Evolutionary conservation across 1,284 basidiomycete genomes (phyloP), one percentile per base, ranked within the genome.

Genomic region (Psilocybe mexicana): DNA sequence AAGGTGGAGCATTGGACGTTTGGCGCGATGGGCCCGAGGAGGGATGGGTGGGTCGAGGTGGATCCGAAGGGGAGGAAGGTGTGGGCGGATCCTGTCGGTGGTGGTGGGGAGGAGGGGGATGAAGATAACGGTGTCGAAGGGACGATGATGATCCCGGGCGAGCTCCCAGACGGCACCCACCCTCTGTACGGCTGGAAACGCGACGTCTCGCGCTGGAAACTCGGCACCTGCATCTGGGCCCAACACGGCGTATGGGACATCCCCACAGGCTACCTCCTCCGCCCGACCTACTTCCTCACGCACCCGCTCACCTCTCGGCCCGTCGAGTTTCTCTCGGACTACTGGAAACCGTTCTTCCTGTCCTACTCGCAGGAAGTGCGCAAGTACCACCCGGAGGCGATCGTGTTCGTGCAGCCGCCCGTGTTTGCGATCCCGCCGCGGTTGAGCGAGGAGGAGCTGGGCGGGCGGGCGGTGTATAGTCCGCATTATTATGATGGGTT

Each of bases 401-500:
- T 99, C 65, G 80, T 90, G 56, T 98, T 98, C 71, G 80, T 98
- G 43, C 93, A 97, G 65, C 92, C 94, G 0, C 93, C 96, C 2
- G 96, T 99, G 0, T 97, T 98, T 71, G 88, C 89, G 3, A 80
- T 78, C 11, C 95, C 94, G 0, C 89, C 90, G 0, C 76, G 79
- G 2, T 75, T 93, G 2, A 78, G 83, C 2, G 66, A 67, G 25
- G 81, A 83, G 2, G 82, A 85, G 55, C 42, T 53, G 0, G 43
- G 28, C 7, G 43, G 43, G 23, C 52, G 52, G 25, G 42, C 52
- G 7, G 92, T 85, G 54, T 89, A 92, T 61, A 90, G 93, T 0
- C 82, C 87, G 0, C 96, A 99, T 73, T 99, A 94, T 72, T 99
- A 98, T 71, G 96, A 99, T 68, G 96, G 96, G 1, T 79, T 98